Conservation (phyloP, 768 basidiomycete species). For the Clavaria fumosa region DNA sequence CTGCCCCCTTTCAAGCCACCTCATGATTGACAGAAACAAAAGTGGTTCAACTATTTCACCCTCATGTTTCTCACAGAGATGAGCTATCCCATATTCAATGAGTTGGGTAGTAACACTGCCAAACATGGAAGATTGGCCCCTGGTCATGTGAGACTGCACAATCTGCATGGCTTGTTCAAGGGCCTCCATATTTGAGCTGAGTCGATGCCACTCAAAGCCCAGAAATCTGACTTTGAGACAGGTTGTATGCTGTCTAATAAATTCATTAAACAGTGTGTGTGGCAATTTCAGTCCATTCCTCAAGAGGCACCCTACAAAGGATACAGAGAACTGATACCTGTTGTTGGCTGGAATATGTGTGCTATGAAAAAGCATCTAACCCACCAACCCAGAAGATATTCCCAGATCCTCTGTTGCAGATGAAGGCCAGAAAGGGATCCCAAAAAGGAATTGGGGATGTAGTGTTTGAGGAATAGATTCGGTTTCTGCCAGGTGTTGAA, state of each 20-base stretch:
- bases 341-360: conserved; percentile 6
- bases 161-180: conserved; percentile 7
- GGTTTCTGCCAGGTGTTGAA: conserved; percentile 10
- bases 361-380: conserved; percentile 5
- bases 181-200: conserved; percentile 6
- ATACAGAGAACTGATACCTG: conserved; percentile 11
- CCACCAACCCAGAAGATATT: conserved; percentile 7
- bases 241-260: conserved; percentile 1
- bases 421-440: not conserved
- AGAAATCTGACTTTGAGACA: conserved; percentile 2
- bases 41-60: conserved; percentile 12
- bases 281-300: conserved; percentile 11
- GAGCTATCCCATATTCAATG: conserved; percentile 13
- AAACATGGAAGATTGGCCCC: conserved; percentile 6
- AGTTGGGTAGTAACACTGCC: conserved; percentile 8
- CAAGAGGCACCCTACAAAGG: conserved; percentile 12
- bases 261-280: conserved; percentile 10
- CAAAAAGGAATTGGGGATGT: conserved; percentile 6
- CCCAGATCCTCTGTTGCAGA: conserved; percentile 4
- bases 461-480: conserved; percentile 8
- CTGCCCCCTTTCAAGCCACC: conserved; percentile 6
- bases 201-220: conserved; percentile 12
- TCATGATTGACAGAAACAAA: conserved; percentile 11
- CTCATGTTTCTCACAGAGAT: conserved; percentile 6
- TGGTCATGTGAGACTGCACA: conserved; percentile 11